Evolutionary conservation across 2,329 filamentous ascomycete genomes (phyloP).

Genomic region (Penicillium sp.): DNA sequence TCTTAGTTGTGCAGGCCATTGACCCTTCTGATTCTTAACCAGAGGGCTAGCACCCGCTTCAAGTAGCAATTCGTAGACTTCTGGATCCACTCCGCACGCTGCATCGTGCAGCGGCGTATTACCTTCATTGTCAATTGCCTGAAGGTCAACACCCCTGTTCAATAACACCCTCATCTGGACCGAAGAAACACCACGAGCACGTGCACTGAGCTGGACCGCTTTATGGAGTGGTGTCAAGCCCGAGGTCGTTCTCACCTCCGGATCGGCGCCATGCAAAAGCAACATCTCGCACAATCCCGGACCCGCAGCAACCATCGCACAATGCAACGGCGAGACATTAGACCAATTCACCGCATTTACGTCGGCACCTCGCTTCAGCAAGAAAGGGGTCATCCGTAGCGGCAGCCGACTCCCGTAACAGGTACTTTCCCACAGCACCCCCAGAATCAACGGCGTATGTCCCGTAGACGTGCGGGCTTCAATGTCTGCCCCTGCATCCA

Average conservation of each 20-base stretch:
- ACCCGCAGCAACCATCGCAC: too few species aligned
- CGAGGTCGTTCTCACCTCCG: background rate
- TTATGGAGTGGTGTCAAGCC: conserved; percentile 6
- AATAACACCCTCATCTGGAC: conserved; percentile 2
- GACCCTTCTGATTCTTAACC: background rate
- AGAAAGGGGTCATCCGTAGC: too few species aligned
- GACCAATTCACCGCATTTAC: background rate
- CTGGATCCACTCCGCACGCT: background rate
- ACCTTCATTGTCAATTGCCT: background rate
- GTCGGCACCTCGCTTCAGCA: conserved; percentile 8
- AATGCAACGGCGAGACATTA: conserved; percentile 4
- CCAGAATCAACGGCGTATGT: conserved; percentile 9
- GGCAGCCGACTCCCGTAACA: too few species aligned
- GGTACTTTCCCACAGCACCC: conserved; percentile 1
- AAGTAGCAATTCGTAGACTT: conserved; percentile 3
- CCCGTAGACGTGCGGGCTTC: conserved; percentile 4
- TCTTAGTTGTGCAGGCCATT: background rate
- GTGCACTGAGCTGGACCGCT: too few species aligned
- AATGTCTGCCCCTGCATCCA: conserved; percentile 12
- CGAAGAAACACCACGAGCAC: background rate
- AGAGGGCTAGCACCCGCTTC: conserved; percentile 1
- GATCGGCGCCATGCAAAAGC: conserved; percentile 6
- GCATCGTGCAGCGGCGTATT: conserved; percentile 5
- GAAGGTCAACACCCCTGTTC: background rate
- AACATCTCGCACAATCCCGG: background rate